Evolutionary conservation across 2,329 filamentous ascomycete species (phyloP), one percentile per base, ranked within the genome.

Genomic region (Neoscytalidium dimidiatum): DNA sequence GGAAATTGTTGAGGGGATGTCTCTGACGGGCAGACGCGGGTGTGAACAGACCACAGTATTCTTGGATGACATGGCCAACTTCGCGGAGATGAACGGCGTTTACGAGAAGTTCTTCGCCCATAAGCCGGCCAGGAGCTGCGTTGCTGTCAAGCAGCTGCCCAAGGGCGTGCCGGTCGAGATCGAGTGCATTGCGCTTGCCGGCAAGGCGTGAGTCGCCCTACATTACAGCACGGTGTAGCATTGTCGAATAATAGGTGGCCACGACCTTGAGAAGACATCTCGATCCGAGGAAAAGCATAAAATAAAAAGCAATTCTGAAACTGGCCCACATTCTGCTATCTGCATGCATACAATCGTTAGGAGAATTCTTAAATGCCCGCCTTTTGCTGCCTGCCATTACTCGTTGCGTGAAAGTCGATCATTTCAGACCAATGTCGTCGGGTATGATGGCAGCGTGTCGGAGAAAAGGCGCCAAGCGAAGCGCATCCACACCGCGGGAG

Each of bases 101-200:
- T 96, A 95, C 78, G 90, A 89, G 78, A 89, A 92, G 80, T 92
- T 89, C 84, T 94, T 92, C 79, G 71, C 84, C 66, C 89, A 92
- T 81, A 94, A 92, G 85, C 92, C 92, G 21, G 90, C 92, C n/a
- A 86, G 92, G 71, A 93, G 90, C 81, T 97, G 92, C 76, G 92
- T 97, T 62, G 92, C 92, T 4, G 94, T 96, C 69, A 94, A 95
- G 84, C 88, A 91, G 71, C 85, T 97, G 69, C 93, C 93, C 67
- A 92, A 94, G 84, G 88, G 89, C 64, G 92, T 93, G 46, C 89
- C 92, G 66, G 88, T 97, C 26, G 93, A 96, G 84, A 95, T 97
- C 75, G 92, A 97, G 85, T 91, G 88, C 76, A 90, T 95, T 82
- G 92, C 92, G 67, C 78, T 87, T 66, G 70, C 69, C 58, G 77